Evolutionary conservation across 1,139 yeast genomes (phyloP), one percentile per base, ranked within the genome.

Genomic region (Blastobotrys persicus): DNA sequence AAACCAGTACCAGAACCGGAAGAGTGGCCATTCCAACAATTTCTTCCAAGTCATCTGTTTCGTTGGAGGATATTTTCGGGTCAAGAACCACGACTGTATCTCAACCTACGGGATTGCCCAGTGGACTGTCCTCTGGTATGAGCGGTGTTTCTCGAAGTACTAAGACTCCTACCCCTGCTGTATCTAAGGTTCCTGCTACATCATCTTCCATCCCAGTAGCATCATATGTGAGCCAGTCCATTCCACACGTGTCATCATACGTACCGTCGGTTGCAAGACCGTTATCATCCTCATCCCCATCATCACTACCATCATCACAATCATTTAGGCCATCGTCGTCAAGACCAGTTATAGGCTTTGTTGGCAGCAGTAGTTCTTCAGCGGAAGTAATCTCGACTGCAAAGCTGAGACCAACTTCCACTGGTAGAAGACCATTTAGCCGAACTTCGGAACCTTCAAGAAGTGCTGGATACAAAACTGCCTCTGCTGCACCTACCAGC

Each of bases 51-150:
- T 34, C 39, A 9, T 34, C 39, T 4, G 39, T 34, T 12, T 34
- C 39, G 4, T n/a, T 34, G 13, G 39, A 34, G 39, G 39, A 34
- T 34, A 34, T 34, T 17, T 34, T 34, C 16, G 39, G 39, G 6
- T 46, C 47, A 34, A 48, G 32, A 19, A 44, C 44, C 13, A 32
- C 47, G 17, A 32, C 46, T 9, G 38, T 53, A 19, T 31, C 48
- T 26, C 23, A 50, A 13, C 42, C 49, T n/a, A 20, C 50, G 7
- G 42, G 49, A 14, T 16, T 40, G 14, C 13, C 45, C 16, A 41
- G 47, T 12, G 31, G 31, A 23, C 28, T 17, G 2, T 20, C 41
- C n/a, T 23, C 28, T 23, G 28, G 28, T 23, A 23, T 23, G 9
- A 23, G 28, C 28, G 28, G 28, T 9, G 28, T 23, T 9, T n/a